Evolutionary conservation across 495 filamentous ascomycete species (phyloP), one percentile per base, ranked within the genome.

Genomic region (Friedmanniomyces simplex): DNA sequence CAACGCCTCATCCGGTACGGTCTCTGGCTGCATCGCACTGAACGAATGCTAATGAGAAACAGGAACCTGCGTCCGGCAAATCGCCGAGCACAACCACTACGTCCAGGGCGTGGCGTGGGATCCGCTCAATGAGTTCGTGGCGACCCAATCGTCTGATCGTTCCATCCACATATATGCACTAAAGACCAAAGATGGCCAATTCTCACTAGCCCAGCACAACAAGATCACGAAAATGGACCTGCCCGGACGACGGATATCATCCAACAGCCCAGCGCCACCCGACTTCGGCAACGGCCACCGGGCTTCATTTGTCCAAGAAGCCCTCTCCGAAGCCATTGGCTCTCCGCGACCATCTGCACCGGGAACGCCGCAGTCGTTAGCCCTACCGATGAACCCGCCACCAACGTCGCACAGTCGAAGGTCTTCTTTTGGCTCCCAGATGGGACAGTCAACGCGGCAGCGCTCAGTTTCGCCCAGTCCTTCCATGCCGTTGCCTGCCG

Each of bases 71-170:
- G 85, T 99, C 55, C 84, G 93, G 53, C 91, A 96, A 68, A 99
- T 99, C 61, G 94, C 93, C 42, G 93, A 99, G 68, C 93, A 99
- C 73, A 96, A 91, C 65, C 93, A 99, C 70, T 99, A 96, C 66
- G 93, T 99, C 20, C 93, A 99, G 73, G 93, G 93, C 36, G 93
- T 99, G 18, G 90, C 94, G 1, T 99, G 93, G 93, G 93, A 99
- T 72, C 93, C 93, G 34, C 73, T 95, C 28, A 99, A 99, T 70
- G 93, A 99, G 74, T 99, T 87, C 69, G 87, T 99, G 46, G 93
- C 94, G 21, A 99, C 93, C 21, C 93, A 99, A 68, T 97, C 93
- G 1, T 99, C 93, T 0, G 93, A 99, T 72, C 84, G 93, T 65
- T 95, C 93, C 0, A 91, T 96, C 20, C 93, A 99, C 71, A 91